These are phyloP conservation scores for Phytophthora pistaciae DNA, from an alignment of 352 stramenopile species.

Conservation along the genomic window DNA sequence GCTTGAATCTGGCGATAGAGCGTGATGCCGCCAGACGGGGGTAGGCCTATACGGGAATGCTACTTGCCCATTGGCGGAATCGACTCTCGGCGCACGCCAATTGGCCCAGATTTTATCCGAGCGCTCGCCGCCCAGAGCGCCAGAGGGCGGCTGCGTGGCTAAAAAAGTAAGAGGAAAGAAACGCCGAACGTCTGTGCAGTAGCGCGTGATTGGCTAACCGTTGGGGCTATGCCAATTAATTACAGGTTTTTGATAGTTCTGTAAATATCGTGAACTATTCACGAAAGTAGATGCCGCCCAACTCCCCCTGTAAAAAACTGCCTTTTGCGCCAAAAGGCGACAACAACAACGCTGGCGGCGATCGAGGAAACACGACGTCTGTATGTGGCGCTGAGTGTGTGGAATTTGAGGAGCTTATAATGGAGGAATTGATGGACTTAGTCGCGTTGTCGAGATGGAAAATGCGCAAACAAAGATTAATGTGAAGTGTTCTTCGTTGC, in stretches of 20 bases:
- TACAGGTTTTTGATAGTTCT: not conserved
- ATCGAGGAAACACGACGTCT: too few species aligned
- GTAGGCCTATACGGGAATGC: not conserved
- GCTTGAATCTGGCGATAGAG: not conserved
- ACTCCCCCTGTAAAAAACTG: not conserved
- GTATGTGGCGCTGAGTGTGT: too few species aligned
- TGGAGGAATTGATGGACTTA: not conserved
- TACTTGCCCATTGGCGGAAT: constrained; percentile 2
- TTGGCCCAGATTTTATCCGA: not conserved
- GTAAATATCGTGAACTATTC: not conserved
- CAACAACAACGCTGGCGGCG: too few species aligned
- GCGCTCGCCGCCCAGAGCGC: not conserved
- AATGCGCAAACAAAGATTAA: too few species aligned
- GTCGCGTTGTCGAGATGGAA: too few species aligned
- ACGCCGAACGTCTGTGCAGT: not conserved
- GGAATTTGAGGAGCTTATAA: too few species aligned
- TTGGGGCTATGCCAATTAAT: not conserved
- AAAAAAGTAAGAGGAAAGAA: constrained; percentile 10
- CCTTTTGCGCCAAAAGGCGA: not conserved
- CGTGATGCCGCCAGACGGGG: too few species aligned
- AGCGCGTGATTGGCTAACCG: not conserved
- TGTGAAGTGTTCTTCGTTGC: not conserved
- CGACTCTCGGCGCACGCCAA: not conserved
- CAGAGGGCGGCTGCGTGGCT: not conserved
- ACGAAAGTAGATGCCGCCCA: not conserved